Percentiles rank a stretch among this genome's conserved stretches.
phyloP scores from a whole-genome alignment of 31 red algal genomes.

The Asparagopsis taxiformis region DNA sequence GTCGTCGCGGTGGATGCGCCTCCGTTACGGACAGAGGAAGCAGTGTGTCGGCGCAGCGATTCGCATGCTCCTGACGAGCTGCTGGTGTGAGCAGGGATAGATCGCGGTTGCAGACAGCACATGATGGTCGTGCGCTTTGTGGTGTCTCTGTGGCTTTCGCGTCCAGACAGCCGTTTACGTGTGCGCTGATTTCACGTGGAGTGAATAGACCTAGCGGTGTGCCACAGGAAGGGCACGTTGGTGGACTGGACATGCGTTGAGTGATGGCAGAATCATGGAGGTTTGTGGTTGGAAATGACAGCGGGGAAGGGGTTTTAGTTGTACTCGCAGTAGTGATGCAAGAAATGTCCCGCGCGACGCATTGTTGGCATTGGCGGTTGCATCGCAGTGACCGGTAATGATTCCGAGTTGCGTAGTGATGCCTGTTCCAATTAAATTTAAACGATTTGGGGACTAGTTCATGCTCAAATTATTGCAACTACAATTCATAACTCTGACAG shows the following conservation, averaged over 20 bases:
- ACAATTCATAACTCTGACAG: no score
- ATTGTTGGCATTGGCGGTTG: no score
- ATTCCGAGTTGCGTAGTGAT: no score
- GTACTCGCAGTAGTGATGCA: no score
- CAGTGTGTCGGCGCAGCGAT: slow-evolving; percentile 48
- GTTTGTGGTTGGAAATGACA: no score
- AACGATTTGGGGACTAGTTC: no score
- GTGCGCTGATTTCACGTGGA: slow-evolving; percentile 25
- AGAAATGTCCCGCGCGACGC: no score
- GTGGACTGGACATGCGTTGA: not conserved
- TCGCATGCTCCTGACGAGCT: slow-evolving; percentile 61
- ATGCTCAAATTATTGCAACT: no score
- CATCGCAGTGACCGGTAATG: no score
- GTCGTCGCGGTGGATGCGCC: not conserved
- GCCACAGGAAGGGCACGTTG: slow-evolving; percentile 27
- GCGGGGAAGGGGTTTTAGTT: no score
- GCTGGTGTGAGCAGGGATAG: slow-evolving; percentile 29
- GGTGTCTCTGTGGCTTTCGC: not conserved
- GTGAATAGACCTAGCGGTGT: slow-evolving; percentile 48
- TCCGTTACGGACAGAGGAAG: slow-evolving; percentile 14
- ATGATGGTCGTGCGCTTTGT: slow-evolving; percentile 6
- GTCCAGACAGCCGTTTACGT: slow-evolving; percentile 57
- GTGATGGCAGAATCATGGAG: not conserved
- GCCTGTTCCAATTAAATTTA: no score
- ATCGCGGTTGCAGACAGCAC: slow-evolving; percentile 40